A percentile compares a stretch with the other conserved stretches of the same genome.
These are phyloP conservation scores for Pseudogymnoascus verrucosus DNA, from an alignment of 2,329 filamentous ascomycete genomes.

Conservation along the genomic window DNA sequence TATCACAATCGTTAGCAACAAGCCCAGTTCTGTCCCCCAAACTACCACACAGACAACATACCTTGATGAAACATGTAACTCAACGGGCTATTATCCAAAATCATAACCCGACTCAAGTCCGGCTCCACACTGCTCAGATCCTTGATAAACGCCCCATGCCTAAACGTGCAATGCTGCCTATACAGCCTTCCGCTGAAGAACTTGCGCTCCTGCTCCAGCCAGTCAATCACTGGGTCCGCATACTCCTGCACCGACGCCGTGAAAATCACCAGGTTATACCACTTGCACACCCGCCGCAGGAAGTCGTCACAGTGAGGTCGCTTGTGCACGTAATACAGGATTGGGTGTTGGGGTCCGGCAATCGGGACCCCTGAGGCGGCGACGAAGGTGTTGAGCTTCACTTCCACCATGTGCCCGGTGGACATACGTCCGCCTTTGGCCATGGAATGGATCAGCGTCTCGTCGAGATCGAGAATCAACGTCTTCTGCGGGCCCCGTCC, in stretches of 20 bases:
- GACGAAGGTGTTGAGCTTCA: slow-evolving; percentile 69
- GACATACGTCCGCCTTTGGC: slow-evolving; percentile 94
- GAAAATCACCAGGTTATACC: slow-evolving; percentile 96
- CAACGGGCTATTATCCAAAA: slow-evolving; percentile 94
- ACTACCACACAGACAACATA: slow-evolving; percentile 35
- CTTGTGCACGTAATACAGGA: slow-evolving; percentile 98
- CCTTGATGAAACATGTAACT: slow-evolving; percentile 99
- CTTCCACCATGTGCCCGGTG: slow-evolving; percentile 97
- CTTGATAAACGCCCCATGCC: slow-evolving; percentile 96
- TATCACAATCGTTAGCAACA: slow-evolving; percentile 31
- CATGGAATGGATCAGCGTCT: slow-evolving; percentile 96
- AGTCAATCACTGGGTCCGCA: slow-evolving; percentile 96
- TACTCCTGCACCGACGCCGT: slow-evolving; percentile 98
- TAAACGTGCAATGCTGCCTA: slow-evolving; percentile 90
- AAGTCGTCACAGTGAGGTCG: slow-evolving; percentile 96
- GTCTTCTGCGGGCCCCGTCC: slow-evolving; percentile 67
- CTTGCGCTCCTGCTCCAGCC: slow-evolving; percentile 93
- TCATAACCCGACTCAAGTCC: slow-evolving; percentile 96
- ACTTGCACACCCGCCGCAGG: slow-evolving; percentile 82
- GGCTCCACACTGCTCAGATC: slow-evolving; percentile 93
- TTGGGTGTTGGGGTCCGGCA: slow-evolving; percentile 82
- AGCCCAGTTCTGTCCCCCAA: slow-evolving; percentile 9
- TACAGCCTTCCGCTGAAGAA: slow-evolving; percentile 94
- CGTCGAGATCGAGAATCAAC: slow-evolving; percentile 88
- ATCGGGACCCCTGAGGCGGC: slow-evolving; percentile 57